These are phyloP conservation scores for Vigna reflexopilosa DNA, from an alignment of 306 rosid genomes.

Conservation along the genomic window DNA sequence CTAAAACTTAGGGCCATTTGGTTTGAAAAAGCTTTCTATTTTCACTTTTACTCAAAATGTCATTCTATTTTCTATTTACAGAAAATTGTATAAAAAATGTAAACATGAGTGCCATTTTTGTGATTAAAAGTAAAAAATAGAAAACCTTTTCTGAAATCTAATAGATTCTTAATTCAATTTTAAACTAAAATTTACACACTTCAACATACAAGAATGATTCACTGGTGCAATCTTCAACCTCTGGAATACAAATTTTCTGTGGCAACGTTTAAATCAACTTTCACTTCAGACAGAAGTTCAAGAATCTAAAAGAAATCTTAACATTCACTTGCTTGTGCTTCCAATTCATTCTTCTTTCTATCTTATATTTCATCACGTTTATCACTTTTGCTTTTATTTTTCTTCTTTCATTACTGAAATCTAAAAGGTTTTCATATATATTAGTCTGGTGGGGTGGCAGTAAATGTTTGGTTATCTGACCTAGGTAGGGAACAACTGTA, in stretches of 20 bases:
- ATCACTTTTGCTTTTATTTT: background rate
- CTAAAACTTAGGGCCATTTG: background rate
- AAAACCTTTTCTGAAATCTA: background rate
- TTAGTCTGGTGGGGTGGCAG: background rate
- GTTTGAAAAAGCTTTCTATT: background rate
- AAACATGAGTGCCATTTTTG: background rate
- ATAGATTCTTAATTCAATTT: background rate
- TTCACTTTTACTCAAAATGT: background rate
- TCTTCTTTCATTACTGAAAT: background rate
- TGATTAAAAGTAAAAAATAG: background rate
- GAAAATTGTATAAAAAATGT: background rate
- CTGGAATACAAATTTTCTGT: background rate
- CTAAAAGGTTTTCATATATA: background rate
- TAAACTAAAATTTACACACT: background rate
- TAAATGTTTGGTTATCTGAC: background rate
- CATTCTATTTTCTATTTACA: background rate
- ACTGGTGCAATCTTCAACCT: background rate
- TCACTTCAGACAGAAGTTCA: background rate
- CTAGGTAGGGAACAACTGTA: slow-evolving; percentile 3
- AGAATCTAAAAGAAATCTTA: background rate
- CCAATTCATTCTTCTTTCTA: background rate
- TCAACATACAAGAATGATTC: background rate
- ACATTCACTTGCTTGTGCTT: background rate
- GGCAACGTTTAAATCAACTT: background rate
- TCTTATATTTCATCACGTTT: background rate